These are phyloP conservation scores for Hygrocybe punicea DNA, from an alignment of 768 basidiomycete genomes.

Conservation along the genomic window DNA sequence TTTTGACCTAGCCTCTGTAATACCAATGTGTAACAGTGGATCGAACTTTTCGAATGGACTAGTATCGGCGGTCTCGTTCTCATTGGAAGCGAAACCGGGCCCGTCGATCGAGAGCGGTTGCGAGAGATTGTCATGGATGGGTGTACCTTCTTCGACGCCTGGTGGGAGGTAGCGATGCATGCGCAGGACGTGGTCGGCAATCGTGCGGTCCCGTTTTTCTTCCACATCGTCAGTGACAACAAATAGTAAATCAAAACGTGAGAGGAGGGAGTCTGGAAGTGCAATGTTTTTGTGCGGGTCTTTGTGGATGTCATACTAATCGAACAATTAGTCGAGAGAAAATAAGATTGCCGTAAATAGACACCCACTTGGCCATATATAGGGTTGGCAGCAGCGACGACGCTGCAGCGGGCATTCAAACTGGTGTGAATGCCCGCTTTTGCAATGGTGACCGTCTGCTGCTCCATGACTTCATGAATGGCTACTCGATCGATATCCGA, in stretches of 20 bases:
- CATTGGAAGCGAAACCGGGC: constrained; percentile 49
- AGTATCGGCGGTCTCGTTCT: constrained; percentile 60
- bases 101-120: constrained; percentile 89
- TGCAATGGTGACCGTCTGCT: constrained; percentile 98
- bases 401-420: constrained; percentile 95
- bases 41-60: constrained; percentile 96
- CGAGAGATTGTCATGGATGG: constrained; percentile 78
- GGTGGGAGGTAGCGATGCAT: constrained; percentile 97
- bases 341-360: constrained; percentile 2
- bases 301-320: constrained; percentile 97
- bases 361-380: constrained; percentile 88
- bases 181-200: constrained; percentile 96
- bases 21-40: constrained; percentile 86
- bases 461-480: constrained; percentile 99
- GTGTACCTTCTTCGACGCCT: constrained; percentile 95
- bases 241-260: constrained; percentile 97
- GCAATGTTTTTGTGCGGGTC: constrained; percentile 99
- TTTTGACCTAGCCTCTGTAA: constrained; percentile 51
- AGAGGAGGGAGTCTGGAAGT: constrained; percentile 93
- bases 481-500: constrained; percentile 97
- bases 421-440: constrained; percentile 99
- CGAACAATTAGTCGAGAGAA: constrained; percentile 4
- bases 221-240: constrained; percentile 98
- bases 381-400: constrained; percentile 97
- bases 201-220: constrained; percentile 86